A percentile compares a stretch with the other conserved stretches of the same genome.
Evolutionary conservation across 768 basidiomycete genomes (phyloP).

Genomic region (Cystobasidiopsis lactophilus): DNA sequence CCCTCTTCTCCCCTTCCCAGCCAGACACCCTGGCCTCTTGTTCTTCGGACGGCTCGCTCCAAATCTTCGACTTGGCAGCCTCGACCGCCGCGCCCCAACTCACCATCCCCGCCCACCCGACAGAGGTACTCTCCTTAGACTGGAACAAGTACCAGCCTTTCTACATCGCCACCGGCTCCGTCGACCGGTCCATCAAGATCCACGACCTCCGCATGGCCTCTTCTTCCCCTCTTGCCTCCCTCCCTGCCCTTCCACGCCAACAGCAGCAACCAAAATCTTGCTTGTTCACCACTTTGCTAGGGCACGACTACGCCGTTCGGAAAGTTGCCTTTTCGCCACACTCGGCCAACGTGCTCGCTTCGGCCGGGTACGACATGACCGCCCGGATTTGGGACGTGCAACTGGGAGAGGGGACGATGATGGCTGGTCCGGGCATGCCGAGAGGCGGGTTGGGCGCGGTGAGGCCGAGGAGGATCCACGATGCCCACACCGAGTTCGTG

Average conservation of each 20-base stretch:
- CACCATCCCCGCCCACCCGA: slow-evolving; percentile 14
- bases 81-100: neutral
- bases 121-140: slow-evolving; percentile 56
- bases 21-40: slow-evolving; percentile 61
- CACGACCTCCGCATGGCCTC: slow-evolving; percentile 80
- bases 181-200: slow-evolving; percentile 50
- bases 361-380: slow-evolving; percentile 82
- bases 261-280: no score
- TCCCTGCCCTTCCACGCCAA: slow-evolving; percentile 33
- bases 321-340: slow-evolving; percentile 52
- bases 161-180: slow-evolving; percentile 51
- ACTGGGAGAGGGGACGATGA: neutral
- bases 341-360: slow-evolving; percentile 23
- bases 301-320: slow-evolving; percentile 76
- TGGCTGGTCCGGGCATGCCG: neutral
- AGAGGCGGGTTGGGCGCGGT: neutral
- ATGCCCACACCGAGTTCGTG: slow-evolving; percentile 84
- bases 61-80: slow-evolving; percentile 44
- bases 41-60: slow-evolving; percentile 65
- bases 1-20: slow-evolving; percentile 77
- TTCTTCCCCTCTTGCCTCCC: slow-evolving; percentile 28
- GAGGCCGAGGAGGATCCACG: slow-evolving; percentile 40
- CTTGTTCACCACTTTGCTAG: slow-evolving; percentile 34
- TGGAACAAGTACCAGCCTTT: slow-evolving; percentile 84
- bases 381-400: slow-evolving; percentile 49